Percentiles rank a stretch among this genome's conserved stretches.
Conservation (phyloP, 1,284 basidiomycete genomes). For the Albatrellus sp. region DNA sequence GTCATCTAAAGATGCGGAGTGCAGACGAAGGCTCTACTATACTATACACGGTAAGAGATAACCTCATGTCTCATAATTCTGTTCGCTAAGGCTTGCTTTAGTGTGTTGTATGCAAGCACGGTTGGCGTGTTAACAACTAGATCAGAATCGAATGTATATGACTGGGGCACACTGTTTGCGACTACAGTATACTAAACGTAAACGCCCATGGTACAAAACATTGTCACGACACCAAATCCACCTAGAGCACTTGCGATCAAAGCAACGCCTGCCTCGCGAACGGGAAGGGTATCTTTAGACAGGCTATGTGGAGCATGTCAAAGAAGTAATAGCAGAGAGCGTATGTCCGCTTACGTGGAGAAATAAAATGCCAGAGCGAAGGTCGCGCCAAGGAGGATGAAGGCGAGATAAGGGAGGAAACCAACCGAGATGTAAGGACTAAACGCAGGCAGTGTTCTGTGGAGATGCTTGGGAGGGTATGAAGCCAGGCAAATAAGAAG, state of each 20-base stretch:
- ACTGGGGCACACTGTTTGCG: not conserved
- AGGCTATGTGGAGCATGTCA: conserved; percentile 31
- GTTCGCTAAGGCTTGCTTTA: conserved; percentile 15
- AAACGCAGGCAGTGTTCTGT: conserved; percentile 49
- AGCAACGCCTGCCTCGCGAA: conserved; percentile 59
- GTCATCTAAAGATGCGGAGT: conserved; percentile 63
- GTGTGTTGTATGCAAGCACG: conserved; percentile 63
- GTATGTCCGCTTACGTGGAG: conserved; percentile 54
- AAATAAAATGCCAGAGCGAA: conserved; percentile 82
- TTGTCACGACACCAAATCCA: conserved; percentile 76
- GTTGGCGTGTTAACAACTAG: conserved; percentile 70
- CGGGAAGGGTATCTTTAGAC: conserved; percentile 56
- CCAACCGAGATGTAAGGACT: conserved; percentile 51
- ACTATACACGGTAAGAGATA: conserved; percentile 52
- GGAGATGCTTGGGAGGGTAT: conserved; percentile 28
- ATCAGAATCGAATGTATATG: not conserved
- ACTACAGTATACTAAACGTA: conserved; percentile 47
- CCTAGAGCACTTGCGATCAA: conserved; percentile 64
- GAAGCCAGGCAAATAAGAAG: conserved; percentile 1
- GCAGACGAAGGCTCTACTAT: conserved; percentile 89
- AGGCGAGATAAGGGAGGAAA: conserved; percentile 62
- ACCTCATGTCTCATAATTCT: too few relatives aligned
- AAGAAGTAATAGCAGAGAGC: not conserved
- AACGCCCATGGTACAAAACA: conserved; percentile 80
- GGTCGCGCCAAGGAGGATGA: conserved; percentile 57